Evolutionary conservation across 2,329 filamentous ascomycete genomes (phyloP), one percentile per base, ranked within the genome.

Genomic region (Chaetomiaceae sp.): DNA sequence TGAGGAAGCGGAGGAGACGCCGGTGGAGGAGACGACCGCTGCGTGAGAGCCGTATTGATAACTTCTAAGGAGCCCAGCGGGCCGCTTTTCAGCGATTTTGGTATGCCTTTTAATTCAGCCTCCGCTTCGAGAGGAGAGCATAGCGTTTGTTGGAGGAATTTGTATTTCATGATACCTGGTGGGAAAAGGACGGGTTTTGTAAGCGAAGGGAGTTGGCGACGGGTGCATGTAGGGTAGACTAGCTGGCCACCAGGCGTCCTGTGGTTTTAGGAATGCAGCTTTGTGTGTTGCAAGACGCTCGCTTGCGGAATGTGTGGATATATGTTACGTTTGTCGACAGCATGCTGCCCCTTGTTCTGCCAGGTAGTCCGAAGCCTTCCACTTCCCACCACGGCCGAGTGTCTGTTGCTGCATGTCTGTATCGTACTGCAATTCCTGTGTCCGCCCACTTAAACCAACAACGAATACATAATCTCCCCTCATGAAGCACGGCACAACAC

Each of bases 401-500:
- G n/a, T n/a, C n/a, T n/a, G n/a, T n/a, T n/a, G n/a, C n/a, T n/a
- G n/a, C n/a, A n/a, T n/a, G n/a, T n/a, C n/a, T n/a, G n/a, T n/a
- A n/a, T n/a, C n/a, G n/a, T n/a, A n/a, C n/a, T n/a, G n/a, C n/a
- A n/a, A n/a, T n/a, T n/a, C n/a, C n/a, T n/a, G n/a, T n/a, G n/a
- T n/a, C n/a, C n/a, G n/a, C n/a, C n/a, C n/a, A n/a, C n/a, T n/a
- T n/a, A n/a, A n/a, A n/a, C n/a, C n/a, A n/a, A n/a, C n/a, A n/a
- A n/a, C n/a, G n/a, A n/a, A n/a, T n/a, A 24, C 9, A 5, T 9
- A 24, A 24, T 5, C 22, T 9, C 22, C 14, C 15, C 44, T 68
- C 60, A 74, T 58, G 68, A 72, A 15, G 86, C 81, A 47, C 88
- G 74, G 69, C 86, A 93, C 47, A 95, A 67, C 49, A 88, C 72